A percentile compares a stretch with the other conserved stretches of the same genome.
phyloP scores from a whole-genome alignment of 2,329 filamentous ascomycete species.

The Claviceps africana region DNA sequence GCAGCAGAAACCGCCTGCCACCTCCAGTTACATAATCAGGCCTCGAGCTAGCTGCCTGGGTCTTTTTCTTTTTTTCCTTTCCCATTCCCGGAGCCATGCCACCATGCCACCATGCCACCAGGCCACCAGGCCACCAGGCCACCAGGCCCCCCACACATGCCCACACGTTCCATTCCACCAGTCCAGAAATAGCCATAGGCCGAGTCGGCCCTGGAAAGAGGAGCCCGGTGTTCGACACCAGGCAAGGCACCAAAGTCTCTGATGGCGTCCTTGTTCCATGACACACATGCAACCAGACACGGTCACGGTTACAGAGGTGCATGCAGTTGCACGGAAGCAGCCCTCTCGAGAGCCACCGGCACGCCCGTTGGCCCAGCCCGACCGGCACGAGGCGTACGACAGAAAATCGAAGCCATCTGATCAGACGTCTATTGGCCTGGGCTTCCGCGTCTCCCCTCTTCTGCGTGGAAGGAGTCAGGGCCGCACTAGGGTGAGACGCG shows the following conservation, averaged over 20 bases:
- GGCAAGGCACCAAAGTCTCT: background rate
- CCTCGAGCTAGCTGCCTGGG: background rate
- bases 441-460: background rate
- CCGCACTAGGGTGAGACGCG: background rate
- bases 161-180: too few relatives aligned
- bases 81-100: background rate
- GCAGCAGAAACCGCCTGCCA: too few relatives aligned
- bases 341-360: background rate
- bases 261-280: background rate
- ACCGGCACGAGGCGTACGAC: background rate
- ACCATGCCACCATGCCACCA: background rate
- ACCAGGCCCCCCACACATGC: too few relatives aligned
- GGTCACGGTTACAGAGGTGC: background rate
- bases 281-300: background rate
- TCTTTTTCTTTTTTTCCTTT: background rate
- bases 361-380: background rate
- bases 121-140: too few relatives aligned
- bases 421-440: background rate
- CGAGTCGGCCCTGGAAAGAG: background rate
- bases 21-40: background rate
- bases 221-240: background rate
- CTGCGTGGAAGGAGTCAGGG: conserved; percentile 1
- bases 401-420: background rate
- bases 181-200: background rate
- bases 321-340: background rate